Percentiles rank a stretch among this genome's conserved stretches.
phyloP scores from a whole-genome alignment of 2,329 filamentous ascomycete genomes.

The Fusarium newnesense region DNA sequence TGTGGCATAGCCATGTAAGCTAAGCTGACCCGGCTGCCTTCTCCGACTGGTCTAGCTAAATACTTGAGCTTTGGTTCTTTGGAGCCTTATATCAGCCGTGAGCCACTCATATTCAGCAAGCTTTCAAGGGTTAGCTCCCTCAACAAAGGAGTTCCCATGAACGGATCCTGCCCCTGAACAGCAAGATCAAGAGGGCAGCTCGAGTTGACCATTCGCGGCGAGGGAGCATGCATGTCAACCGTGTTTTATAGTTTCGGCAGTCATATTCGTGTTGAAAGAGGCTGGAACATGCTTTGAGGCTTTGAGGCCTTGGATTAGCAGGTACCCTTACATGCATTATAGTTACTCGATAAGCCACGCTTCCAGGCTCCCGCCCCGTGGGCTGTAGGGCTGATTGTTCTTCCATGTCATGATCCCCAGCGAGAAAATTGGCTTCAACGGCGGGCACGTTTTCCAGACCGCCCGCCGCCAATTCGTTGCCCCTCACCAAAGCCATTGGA shows the following conservation, averaged over 20 bases:
- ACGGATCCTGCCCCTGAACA: constrained; percentile 21
- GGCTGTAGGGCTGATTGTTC: constrained; percentile 40
- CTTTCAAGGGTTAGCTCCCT: constrained; percentile 6
- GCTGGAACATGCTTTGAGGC: background rate
- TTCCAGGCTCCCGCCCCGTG: background rate
- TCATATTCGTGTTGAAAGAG: background rate
- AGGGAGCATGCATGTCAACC: background rate
- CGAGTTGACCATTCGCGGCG: constrained; percentile 2
- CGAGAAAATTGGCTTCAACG: constrained; percentile 16
- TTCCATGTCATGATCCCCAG: background rate
- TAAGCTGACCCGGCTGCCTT: constrained; percentile 21
- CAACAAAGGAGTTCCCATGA: background rate
- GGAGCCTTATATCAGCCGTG: background rate
- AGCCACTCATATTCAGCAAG: constrained; percentile 19
- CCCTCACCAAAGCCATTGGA: constrained; percentile 16
- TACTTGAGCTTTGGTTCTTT: constrained; percentile 4
- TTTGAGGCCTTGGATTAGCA: background rate
- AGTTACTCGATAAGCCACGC: background rate
- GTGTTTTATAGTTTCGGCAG: background rate
- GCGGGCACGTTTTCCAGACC: constrained; percentile 25
- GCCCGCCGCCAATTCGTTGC: constrained; percentile 17
- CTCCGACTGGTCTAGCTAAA: constrained; percentile 24
- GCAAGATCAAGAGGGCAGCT: background rate
- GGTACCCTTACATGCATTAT: background rate
- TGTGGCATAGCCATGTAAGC: constrained; percentile 34